Conservation (phyloP, 495 filamentous ascomycete species). For the Talaromyces stipitatus region DNA sequence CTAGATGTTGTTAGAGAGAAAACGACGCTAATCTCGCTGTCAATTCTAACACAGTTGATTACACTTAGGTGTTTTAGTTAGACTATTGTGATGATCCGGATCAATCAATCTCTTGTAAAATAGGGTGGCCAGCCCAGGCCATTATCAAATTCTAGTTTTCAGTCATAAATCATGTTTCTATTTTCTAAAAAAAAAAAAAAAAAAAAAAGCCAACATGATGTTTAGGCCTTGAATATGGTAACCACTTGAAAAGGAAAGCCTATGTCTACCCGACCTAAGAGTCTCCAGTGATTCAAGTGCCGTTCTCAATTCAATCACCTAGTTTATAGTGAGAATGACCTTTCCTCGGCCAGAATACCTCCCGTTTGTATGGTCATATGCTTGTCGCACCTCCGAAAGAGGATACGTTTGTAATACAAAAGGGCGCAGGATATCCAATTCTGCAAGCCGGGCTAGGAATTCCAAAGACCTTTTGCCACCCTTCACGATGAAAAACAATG, state of each 20-base stretch:
- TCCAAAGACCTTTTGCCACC: conserved; percentile 11
- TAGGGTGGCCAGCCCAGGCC: no score
- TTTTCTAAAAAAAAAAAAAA: neutral
- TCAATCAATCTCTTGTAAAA: no score
- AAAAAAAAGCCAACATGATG: neutral
- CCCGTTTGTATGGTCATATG: conserved; percentile 25
- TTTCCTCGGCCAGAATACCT: conserved; percentile 19
- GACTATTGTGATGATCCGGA: no score
- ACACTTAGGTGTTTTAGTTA: no score
- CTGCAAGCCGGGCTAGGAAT: conserved; percentile 13
- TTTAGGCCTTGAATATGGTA: neutral
- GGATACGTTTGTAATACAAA: conserved; percentile 21
- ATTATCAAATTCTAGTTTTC: neutral
- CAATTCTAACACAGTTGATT: no score
- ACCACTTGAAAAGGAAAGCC: neutral
- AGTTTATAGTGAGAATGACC: conserved; percentile 15
- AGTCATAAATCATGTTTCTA: neutral
- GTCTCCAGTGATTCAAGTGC: neutral
- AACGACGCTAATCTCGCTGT: no score
- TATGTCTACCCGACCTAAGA: neutral
- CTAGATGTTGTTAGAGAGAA: no score
- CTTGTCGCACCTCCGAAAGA: conserved; percentile 17
- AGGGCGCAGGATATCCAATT: conserved; percentile 11
- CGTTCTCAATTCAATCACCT: neutral
- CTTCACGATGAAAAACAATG: conserved; percentile 26